Conservation (phyloP, 169 alveolate genomes). For the Besnoitia besnoiti region DNA sequence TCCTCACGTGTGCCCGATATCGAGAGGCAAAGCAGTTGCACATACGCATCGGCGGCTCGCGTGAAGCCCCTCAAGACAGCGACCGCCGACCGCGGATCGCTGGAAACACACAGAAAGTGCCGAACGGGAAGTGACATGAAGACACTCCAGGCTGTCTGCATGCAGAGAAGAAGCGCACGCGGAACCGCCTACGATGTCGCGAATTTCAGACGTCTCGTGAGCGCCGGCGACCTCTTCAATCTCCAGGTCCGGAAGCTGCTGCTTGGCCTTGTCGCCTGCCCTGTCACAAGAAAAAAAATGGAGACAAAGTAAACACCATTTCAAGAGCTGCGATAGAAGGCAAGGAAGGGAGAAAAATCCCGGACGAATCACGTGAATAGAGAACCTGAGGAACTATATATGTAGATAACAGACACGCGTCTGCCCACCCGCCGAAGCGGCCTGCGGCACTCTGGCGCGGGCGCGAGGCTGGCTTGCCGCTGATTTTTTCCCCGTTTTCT, state of each 20-base stretch:
- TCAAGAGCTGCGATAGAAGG: too few relatives aligned
- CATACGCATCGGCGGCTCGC: too few relatives aligned
- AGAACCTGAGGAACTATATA: background rate
- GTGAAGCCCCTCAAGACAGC: too few relatives aligned
- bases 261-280: background rate
- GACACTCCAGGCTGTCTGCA: too few relatives aligned
- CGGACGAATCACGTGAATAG: background rate
- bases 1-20: background rate
- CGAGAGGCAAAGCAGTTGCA: background rate
- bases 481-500: too few relatives aligned
- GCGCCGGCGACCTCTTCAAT: conserved; percentile 32
- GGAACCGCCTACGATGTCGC: conserved; percentile 47
- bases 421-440: too few relatives aligned
- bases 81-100: too few relatives aligned
- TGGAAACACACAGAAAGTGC: too few relatives aligned
- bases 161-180: background rate
- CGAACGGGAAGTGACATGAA: too few relatives aligned
- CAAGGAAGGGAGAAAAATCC: background rate
- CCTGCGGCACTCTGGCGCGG: too few relatives aligned
- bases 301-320: background rate
- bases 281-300: background rate
- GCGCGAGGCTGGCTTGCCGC: too few relatives aligned
- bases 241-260: conserved; percentile 42
- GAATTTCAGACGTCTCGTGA: conserved; percentile 35
- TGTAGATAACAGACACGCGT: too few relatives aligned